phyloP scores from a whole-genome alignment of 305 asterid species.

The Fraxinus platypoda region DNA sequence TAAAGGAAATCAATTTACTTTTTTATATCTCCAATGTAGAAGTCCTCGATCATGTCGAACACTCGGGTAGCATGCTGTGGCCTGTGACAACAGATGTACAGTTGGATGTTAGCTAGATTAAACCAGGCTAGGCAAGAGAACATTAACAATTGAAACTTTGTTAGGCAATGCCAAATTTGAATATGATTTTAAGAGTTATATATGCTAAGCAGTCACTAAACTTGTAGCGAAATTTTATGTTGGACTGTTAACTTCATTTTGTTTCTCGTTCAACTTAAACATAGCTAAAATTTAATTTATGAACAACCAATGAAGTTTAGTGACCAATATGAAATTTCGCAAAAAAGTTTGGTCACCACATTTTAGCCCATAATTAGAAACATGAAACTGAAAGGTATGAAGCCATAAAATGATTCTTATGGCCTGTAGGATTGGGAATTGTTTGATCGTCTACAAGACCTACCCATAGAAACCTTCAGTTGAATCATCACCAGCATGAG shows the following conservation, averaged over 20 bases:
- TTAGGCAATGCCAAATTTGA: neutral
- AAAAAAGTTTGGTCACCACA: neutral
- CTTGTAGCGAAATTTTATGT: neutral
- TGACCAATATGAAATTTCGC: neutral
- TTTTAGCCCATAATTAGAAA: neutral
- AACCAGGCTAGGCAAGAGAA: constrained; percentile 11
- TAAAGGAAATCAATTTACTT: constrained; percentile 24
- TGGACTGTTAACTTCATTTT: neutral
- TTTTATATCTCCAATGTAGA: constrained; percentile 60
- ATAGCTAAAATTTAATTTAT: neutral
- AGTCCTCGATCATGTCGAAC: constrained; percentile 86
- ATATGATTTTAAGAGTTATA: neutral
- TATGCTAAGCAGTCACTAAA: neutral
- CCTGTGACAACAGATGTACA: constrained; percentile 38
- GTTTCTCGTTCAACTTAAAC: neutral
- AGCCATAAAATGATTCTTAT: neutral
- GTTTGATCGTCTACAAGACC: neutral
- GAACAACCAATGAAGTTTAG: neutral
- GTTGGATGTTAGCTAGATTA: neutral
- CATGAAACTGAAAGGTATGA: neutral
- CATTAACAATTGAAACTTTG: neutral
- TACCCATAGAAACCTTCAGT: constrained; percentile 91
- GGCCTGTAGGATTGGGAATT: neutral
- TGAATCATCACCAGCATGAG: constrained; percentile 91
- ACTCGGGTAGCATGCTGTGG: constrained; percentile 92